Evolutionary conservation across 2,329 filamentous ascomycete genomes (phyloP).

Genomic region (Neoarthrinium moseri): DNA sequence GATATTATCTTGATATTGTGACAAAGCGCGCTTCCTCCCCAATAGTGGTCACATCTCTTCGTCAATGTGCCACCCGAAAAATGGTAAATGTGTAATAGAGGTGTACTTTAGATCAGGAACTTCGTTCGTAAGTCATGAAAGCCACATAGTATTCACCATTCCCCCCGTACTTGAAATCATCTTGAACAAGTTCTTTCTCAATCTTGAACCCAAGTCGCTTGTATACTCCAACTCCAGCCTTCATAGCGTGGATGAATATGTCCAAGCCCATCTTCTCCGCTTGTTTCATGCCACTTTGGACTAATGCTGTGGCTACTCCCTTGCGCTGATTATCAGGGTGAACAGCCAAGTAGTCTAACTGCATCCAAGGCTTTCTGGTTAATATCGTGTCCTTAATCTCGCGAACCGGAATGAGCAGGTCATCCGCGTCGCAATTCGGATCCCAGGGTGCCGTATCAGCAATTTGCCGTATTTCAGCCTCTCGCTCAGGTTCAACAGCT

Average conservation of each 20-base stretch:
- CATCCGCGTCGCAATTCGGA: neutral
- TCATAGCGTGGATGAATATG: slow-evolving; percentile 21
- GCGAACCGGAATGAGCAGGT: neutral
- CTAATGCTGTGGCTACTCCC: slow-evolving; percentile 22
- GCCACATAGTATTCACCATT: slow-evolving; percentile 13
- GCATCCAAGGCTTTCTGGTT: neutral
- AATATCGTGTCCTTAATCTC: neutral
- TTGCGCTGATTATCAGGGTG: slow-evolving; percentile 25
- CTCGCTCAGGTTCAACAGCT: neutral
- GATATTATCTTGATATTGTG: too few relatives aligned
- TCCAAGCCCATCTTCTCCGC: slow-evolving; percentile 21
- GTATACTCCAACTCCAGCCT: slow-evolving; percentile 20
- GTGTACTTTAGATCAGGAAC: too few relatives aligned
- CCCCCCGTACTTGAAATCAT: slow-evolving; percentile 18
- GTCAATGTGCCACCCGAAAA: too few relatives aligned
- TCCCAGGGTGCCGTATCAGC: neutral
- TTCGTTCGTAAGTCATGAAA: slow-evolving; percentile 11
- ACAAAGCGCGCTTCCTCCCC: too few relatives aligned
- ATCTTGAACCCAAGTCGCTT: slow-evolving; percentile 21
- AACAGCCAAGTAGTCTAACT: slow-evolving; percentile 27
- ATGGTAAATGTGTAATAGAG: too few relatives aligned
- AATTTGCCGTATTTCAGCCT: neutral
- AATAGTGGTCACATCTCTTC: too few relatives aligned
- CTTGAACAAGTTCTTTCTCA: slow-evolving; percentile 20
- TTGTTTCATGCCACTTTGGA: slow-evolving; percentile 20